A percentile compares a stretch with the other conserved stretches of the same genome.
phyloP scores from a whole-genome alignment of 345 rosid genomes.

The Pugionium dolabratum region DNA sequence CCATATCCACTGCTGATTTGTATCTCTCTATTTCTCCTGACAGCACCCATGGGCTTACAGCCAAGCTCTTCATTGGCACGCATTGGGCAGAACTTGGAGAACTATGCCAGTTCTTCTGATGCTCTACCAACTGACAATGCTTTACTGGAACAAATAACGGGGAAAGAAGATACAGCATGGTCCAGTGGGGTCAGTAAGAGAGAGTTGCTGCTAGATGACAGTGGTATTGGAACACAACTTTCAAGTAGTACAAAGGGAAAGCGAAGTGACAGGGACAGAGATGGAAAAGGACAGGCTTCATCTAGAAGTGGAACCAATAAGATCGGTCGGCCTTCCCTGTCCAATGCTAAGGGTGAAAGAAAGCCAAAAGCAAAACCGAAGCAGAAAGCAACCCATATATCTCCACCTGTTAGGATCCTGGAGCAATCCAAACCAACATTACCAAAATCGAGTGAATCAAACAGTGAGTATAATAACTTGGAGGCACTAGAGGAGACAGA shows the following conservation, averaged over 20 bases:
- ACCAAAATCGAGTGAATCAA: slow-evolving; percentile 47
- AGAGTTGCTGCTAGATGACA: slow-evolving; percentile 84
- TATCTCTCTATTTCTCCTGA: slow-evolving; percentile 22
- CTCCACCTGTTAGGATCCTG: slow-evolving; percentile 60
- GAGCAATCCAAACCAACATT: slow-evolving; percentile 61
- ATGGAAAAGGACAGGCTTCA: slow-evolving; percentile 79
- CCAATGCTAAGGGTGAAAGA: slow-evolving; percentile 79
- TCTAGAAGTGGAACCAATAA: slow-evolving; percentile 72
- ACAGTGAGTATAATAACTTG: slow-evolving; percentile 56
- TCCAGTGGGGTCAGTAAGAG: slow-evolving; percentile 77
- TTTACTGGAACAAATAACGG: slow-evolving; percentile 48
- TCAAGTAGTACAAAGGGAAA: slow-evolving; percentile 72
- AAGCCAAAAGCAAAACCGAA: slow-evolving; percentile 81
- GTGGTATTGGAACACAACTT: slow-evolving; percentile 47
- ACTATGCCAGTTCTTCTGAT: slow-evolving; percentile 48
- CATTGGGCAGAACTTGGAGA: slow-evolving; percentile 57
- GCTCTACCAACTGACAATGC: slow-evolving; percentile 49
- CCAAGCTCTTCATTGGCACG: slow-evolving; percentile 52
- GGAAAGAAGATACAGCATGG: slow-evolving; percentile 54
- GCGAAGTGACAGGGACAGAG: slow-evolving; percentile 97
- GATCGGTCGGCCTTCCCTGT: slow-evolving; percentile 67
- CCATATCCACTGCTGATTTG: slow-evolving; percentile 16
- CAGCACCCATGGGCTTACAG: slow-evolving; percentile 69
- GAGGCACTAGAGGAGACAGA: slow-evolving; percentile 55
- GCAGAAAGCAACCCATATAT: slow-evolving; percentile 77